Evolutionary conservation across 495 filamentous ascomycete genomes (phyloP), one percentile per base, ranked within the genome.

Genomic region (Talaromyces nanjingensis): DNA sequence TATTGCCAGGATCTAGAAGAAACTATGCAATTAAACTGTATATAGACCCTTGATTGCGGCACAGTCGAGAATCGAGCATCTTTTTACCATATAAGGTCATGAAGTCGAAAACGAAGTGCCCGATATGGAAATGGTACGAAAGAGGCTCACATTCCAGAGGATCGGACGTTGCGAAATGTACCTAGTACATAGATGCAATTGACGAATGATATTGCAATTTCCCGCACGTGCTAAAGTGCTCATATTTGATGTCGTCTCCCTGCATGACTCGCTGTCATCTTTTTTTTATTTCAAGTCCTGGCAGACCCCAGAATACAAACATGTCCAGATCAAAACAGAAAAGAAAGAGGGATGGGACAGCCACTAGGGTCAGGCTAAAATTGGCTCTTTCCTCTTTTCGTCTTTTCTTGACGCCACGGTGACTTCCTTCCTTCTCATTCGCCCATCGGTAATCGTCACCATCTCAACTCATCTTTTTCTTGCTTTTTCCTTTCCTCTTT

Each of bases 351-450:
- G 45, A 49, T 9, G 45, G 5, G 42, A 45, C 45, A 20, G 45
- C 45, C 42, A 47, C 37, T 14, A 42, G 37, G 37, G 18, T 4
- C 39, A 45, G 45, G 2, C 45, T 49, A 56, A 56, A 54, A 54
- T 7, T 5, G 24, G 49, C 49, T 54, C 49, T 54, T 54, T 54
- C 49, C 49, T 54, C 18, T 54, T 56, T 56, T 56, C 20, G 53
- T 12, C 11, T 7, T 55, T 55, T 29, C 22, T 55, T n/a, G 52
- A 55, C 52, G 52, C 52, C 22, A 55, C 52, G 27, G 25, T 20
- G 27, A 24, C 55, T 31, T 58, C 29, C 27, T 58, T 31, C 55
- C 14, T 37, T 37, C 55, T 58, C 27, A 58, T 58, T 58, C 55
- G 55, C 25, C 18, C 55, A 11, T 33, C 54, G 9, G 4, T 52